A percentile compares a stretch with the other conserved stretches of the same genome.
Conservation (phyloP, 2,329 filamentous ascomycete genomes). For the Aspergillus calidoustus region DNA sequence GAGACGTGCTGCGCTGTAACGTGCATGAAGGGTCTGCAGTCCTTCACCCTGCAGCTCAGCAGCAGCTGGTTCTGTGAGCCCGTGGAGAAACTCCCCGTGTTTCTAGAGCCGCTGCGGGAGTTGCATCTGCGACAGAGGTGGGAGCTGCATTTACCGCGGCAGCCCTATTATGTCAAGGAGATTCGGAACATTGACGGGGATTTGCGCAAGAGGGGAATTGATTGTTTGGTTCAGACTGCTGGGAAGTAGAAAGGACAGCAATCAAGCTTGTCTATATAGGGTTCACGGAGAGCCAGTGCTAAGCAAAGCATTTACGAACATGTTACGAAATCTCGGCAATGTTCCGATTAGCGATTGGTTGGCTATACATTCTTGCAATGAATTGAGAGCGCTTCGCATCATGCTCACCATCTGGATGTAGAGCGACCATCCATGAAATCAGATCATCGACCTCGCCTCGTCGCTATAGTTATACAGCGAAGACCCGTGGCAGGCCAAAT, state of each 20-base stretch:
- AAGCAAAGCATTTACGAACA: background rate
- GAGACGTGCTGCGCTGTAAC: constrained; percentile 39
- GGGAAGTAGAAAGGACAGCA: background rate
- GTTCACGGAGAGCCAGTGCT: background rate
- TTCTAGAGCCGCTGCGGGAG: constrained; percentile 40
- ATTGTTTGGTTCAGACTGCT: constrained; percentile 35
- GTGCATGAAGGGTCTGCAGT: constrained; percentile 30
- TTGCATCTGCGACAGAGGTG: constrained; percentile 31
- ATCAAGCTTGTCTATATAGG: background rate
- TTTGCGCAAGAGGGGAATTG: constrained; percentile 38
- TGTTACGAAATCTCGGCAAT: background rate
- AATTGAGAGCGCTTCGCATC: background rate
- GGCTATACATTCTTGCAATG: background rate
- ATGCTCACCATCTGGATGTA: too few species aligned
- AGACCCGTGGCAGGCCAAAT: background rate
- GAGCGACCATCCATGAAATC: too few species aligned
- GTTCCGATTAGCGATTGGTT: background rate
- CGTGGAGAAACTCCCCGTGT: constrained; percentile 40
- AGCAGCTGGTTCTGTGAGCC: constrained; percentile 45
- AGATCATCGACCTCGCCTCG: background rate
- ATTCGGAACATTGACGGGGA: constrained; percentile 33
- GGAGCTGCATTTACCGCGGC: constrained; percentile 38
- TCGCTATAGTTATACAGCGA: background rate
- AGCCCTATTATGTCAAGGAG: constrained; percentile 41
- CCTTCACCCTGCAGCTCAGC: constrained; percentile 38